phyloP scores from a whole-genome alignment of 495 filamentous ascomycete genomes.

The Neurospora intermedia region DNA sequence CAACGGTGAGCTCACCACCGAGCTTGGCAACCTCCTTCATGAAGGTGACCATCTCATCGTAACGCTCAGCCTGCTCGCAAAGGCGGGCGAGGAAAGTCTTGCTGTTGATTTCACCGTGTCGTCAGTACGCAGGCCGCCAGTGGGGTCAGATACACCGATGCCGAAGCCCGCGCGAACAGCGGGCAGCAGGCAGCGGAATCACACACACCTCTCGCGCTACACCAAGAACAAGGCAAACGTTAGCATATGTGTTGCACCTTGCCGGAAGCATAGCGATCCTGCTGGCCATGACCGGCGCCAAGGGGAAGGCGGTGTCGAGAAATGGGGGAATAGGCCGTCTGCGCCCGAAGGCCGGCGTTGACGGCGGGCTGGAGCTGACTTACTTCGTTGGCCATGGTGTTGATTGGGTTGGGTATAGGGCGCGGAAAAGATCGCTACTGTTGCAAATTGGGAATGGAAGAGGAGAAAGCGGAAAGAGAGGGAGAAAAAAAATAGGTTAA shows the following conservation, averaged over 20 bases:
- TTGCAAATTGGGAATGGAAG: not conserved
- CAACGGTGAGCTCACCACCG: conserved; percentile 89
- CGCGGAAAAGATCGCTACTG: conserved; percentile 10
- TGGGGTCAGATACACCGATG: conserved; percentile 2
- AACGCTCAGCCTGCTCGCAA: conserved; percentile 99
- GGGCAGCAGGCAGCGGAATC: conserved; percentile 1
- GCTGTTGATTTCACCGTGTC: conserved; percentile 43
- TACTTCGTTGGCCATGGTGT: conserved; percentile 59
- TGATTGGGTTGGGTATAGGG: conserved; percentile 10
- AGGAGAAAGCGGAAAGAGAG: not conserved
- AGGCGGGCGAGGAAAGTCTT: conserved; percentile 99
- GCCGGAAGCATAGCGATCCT: conserved; percentile 10
- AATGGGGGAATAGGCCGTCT: conserved; percentile 20
- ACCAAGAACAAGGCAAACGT: conserved; percentile 21
- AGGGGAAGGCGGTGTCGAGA: conserved; percentile 17
- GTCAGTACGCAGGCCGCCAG: conserved; percentile 12
- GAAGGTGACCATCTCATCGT: conserved; percentile 99
- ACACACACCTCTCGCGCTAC: conserved; percentile 75
- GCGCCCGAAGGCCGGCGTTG: not conserved
- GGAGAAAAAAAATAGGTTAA: conserved; percentile 6
- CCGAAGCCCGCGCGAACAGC: not conserved
- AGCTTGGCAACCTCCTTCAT: conserved; percentile 99
- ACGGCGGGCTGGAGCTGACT: conserved; percentile 25
- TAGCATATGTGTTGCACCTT: conserved; percentile 23
- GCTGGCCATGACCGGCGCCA: conserved; percentile 16